phyloP scores from a whole-genome alignment of 108 stramenopile genomes.

The Cyclotella atomus region DNA sequence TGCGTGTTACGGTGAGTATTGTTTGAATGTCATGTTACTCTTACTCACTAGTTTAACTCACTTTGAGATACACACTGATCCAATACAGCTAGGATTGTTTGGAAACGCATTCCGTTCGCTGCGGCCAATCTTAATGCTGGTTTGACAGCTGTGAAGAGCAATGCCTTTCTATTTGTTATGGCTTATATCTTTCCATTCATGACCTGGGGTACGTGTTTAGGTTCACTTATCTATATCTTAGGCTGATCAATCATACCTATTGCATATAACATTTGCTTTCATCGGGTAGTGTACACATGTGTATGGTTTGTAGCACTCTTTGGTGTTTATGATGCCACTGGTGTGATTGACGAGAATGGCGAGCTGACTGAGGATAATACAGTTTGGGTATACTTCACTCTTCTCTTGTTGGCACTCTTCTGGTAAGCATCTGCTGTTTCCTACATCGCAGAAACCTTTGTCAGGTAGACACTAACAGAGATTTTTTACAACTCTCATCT shows the following conservation, averaged over 20 bases:
- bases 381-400: conserved; percentile 35
- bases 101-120: conserved; percentile 83
- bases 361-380: background rate
- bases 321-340: conserved; percentile 35
- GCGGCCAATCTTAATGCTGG: conserved; percentile 72
- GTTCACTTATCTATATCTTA: too few relatives aligned
- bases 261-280: too few relatives aligned
- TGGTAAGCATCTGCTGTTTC: conserved; percentile 17
- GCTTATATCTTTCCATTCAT: conserved; percentile 56
- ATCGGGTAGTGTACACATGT: conserved; percentile 53
- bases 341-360: conserved; percentile 6
- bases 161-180: conserved; percentile 57
- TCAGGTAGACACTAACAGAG: background rate
- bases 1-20: conserved; percentile 62
- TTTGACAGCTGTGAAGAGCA: conserved; percentile 68
- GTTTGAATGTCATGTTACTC: too few relatives aligned
- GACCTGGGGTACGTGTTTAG: conserved; percentile 39
- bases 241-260: too few relatives aligned
- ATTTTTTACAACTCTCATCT: background rate
- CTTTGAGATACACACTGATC: too few relatives aligned
- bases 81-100: too few relatives aligned
- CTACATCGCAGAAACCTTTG: background rate
- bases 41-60: too few relatives aligned
- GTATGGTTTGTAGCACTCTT: conserved; percentile 57
- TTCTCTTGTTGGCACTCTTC: conserved; percentile 41